Percentiles rank a stretch among this genome's conserved stretches.
phyloP scores from a whole-genome alignment of 805 yeast species.

The Teunomyces panamensis region DNA sequence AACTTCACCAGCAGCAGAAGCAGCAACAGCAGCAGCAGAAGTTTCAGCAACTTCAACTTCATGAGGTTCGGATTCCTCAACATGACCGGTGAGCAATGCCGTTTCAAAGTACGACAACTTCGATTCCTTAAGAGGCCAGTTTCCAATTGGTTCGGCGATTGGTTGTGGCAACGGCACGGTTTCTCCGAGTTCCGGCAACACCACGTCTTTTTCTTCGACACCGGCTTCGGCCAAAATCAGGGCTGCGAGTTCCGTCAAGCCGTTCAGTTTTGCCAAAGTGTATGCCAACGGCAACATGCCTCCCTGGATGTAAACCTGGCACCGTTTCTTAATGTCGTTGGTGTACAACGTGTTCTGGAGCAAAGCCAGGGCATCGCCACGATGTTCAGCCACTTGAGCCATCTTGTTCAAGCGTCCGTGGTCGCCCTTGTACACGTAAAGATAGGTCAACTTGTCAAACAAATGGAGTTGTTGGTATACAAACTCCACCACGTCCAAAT shows the following conservation, averaged over 20 bases:
- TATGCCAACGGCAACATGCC: slow-evolving; percentile 90
- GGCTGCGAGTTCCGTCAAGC: slow-evolving; percentile 72
- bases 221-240: slow-evolving; percentile 71
- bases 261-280: slow-evolving; percentile 85
- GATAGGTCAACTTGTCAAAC: slow-evolving; percentile 86
- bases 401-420: slow-evolving; percentile 69
- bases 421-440: slow-evolving; percentile 85
- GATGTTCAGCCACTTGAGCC: slow-evolving; percentile 85
- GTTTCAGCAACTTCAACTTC: slow-evolving; percentile 31
- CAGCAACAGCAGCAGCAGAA: slow-evolving; percentile 1
- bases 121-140: slow-evolving; percentile 83
- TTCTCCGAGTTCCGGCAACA: slow-evolving; percentile 53
- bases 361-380: slow-evolving; percentile 76
- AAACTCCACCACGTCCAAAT: slow-evolving; percentile 77
- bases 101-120: slow-evolving; percentile 79
- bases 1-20: slow-evolving; percentile 9
- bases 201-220: slow-evolving; percentile 57
- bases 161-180: slow-evolving; percentile 48
- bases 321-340: slow-evolving; percentile 72
- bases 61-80: slow-evolving; percentile 55
- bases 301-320: slow-evolving; percentile 67
- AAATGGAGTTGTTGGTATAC: slow-evolving; percentile 83
- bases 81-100: slow-evolving; percentile 68
- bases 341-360: slow-evolving; percentile 80
- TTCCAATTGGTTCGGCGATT: slow-evolving; percentile 41